Evolutionary conservation across 352 stramenopile genomes (phyloP), one percentile per base, ranked within the genome.

Genomic region (Phytopythium montanum): DNA sequence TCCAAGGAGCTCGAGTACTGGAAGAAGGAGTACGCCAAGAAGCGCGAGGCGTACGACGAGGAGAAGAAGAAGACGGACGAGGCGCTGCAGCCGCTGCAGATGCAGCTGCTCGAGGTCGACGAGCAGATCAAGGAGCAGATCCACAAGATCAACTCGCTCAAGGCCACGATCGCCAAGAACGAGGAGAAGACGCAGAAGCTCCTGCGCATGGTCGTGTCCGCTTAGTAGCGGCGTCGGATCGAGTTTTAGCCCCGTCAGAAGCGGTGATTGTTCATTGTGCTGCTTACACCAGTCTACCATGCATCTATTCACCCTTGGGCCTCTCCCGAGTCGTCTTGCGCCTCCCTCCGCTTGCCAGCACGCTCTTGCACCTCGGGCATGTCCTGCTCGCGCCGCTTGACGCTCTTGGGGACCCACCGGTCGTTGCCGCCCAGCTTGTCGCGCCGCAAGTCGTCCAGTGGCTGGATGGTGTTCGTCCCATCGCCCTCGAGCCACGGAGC

Each of bases 111-210:
- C 21, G 89, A 97, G 55, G 75, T 97, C 34, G 80, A 96, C 14
- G 88, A 97, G 57, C 88, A 95, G 55, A 80, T 96, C 65, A 94
- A 97, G 61, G 91, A 98, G 60, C 85, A 96, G 45, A 70, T 95
- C 28, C 75, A 93, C 75, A 96, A 95, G 69, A 97, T 98, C 72
- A 91, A 95, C 61, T 82, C 79, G 33, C 71, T 97, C 60, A 97
- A 98, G 70, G 86, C 90, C 21, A 92, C 75, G 28, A 97, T 98
- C 56, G 78, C 85, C 25, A 96, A 92, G 68, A 97, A 98, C 68
- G 93, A 98, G 54, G 85, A 95, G 55, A 94, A 95, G 66, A 97
- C 96, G 8, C 75, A 92, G 51, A 79, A 95, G 63, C 74, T 98
- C 23, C 63, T 98, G 56, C 76, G 84, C 45, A 89, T 95, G 73